A percentile compares a stretch with the other conserved stretches of the same genome.
Conservation (phyloP, 257 asterid genomes). For the Anisodus tanguticus region DNA sequence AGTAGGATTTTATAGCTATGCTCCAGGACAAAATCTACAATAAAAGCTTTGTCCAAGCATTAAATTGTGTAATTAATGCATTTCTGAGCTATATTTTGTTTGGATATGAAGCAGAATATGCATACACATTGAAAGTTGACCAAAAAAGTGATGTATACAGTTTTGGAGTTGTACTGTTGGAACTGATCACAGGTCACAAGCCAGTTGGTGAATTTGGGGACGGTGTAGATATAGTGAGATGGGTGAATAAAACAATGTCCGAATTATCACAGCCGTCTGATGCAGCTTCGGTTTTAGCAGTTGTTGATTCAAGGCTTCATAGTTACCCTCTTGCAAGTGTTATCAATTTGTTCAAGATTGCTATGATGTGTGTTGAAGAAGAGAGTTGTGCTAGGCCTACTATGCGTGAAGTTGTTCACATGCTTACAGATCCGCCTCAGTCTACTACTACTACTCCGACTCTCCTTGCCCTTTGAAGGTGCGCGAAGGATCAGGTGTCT, state of each 20-base stretch:
- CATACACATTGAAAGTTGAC: slow-evolving; percentile 82
- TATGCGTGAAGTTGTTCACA: slow-evolving; percentile 82
- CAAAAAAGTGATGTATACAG: slow-evolving; percentile 91
- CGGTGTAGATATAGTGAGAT: slow-evolving; percentile 87
- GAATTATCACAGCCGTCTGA: slow-evolving; percentile 73
- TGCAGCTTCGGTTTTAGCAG: slow-evolving; percentile 71
- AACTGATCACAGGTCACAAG: slow-evolving; percentile 71
- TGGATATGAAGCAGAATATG: slow-evolving; percentile 63
- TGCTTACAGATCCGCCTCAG: slow-evolving; percentile 68
- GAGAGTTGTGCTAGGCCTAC: slow-evolving; percentile 73
- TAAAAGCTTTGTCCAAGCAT: slow-evolving; percentile 8
- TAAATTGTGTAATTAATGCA: neutral
- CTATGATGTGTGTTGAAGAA: slow-evolving; percentile 91
- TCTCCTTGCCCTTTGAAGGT: slow-evolving; percentile 42
- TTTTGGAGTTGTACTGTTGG: slow-evolving; percentile 85
- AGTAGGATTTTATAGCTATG: neutral
- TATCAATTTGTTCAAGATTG: slow-evolving; percentile 77
- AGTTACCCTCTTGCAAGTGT: slow-evolving; percentile 59
- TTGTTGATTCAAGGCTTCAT: slow-evolving; percentile 68
- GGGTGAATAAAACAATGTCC: slow-evolving; percentile 60
- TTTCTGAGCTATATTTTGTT: slow-evolving; percentile 12
- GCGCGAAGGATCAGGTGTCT: neutral
- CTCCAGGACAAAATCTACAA: neutral
- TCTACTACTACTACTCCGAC: slow-evolving; percentile 37
- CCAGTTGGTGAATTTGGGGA: slow-evolving; percentile 95